Conservation (phyloP, 192 early-diverging fungal genomes). For the Coemansia sp. region DNA sequence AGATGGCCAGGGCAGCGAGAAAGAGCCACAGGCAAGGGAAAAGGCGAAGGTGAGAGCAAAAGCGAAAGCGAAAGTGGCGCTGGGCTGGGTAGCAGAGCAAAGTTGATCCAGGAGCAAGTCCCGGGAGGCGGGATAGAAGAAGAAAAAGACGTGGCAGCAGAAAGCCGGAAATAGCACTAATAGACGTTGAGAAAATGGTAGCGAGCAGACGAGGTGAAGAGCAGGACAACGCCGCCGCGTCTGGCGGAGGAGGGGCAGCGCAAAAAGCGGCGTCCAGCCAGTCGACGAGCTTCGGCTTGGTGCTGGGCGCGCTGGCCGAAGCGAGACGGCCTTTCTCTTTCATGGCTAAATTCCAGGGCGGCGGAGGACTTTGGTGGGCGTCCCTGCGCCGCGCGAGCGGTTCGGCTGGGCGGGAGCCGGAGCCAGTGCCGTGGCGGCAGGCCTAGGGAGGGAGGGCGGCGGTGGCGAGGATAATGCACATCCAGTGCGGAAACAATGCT, state of each 20-base stretch:
- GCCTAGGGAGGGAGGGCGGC: background rate
- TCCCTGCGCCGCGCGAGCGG: background rate
- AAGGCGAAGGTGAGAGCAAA: background rate
- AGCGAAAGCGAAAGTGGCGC: background rate
- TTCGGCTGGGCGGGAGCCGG: background rate
- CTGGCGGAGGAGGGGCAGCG: background rate
- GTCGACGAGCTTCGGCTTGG: no score
- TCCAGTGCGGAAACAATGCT: background rate
- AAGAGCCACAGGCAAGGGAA: background rate
- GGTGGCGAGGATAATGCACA: background rate
- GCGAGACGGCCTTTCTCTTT: background rate
- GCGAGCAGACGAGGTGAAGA: background rate
- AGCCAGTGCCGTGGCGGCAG: background rate
- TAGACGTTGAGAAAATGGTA: background rate
- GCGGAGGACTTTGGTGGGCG: background rate
- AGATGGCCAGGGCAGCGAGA: no score
- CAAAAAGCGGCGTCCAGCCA: background rate
- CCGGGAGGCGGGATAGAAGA: background rate
- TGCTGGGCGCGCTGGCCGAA: no score
- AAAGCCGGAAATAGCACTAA: background rate
- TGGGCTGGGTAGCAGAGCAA: no score
- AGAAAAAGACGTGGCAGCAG: background rate
- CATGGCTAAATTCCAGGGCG: conserved; percentile 1
- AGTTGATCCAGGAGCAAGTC: background rate
- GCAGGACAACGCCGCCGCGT: conserved; percentile 1